Evolutionary conservation across 352 stramenopile genomes (phyloP).

Genomic region (Globisporangium cystogenes): DNA sequence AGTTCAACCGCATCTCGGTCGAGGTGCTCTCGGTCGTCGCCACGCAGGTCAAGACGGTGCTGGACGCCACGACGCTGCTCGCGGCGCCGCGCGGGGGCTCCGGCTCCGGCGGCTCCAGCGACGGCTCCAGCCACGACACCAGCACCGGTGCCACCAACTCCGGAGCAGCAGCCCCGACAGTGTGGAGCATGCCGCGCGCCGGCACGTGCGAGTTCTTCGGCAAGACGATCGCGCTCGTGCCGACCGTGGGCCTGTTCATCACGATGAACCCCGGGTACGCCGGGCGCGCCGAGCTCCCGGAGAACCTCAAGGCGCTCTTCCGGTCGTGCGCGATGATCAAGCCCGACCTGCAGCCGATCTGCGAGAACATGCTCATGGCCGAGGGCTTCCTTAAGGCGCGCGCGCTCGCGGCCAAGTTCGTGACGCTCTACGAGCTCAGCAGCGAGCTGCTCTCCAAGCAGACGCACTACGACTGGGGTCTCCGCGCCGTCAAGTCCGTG

Average conservation of each 20-base stretch:
- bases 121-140: too few species aligned
- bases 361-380: slow-evolving; percentile 94
- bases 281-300: slow-evolving; percentile 86
- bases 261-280: slow-evolving; percentile 94
- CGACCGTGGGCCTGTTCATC: slow-evolving; percentile 90
- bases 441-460: slow-evolving; percentile 83
- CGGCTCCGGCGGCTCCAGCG: too few species aligned
- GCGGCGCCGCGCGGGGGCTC: slow-evolving; percentile 11
- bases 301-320: slow-evolving; percentile 93
- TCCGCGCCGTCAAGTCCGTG: slow-evolving; percentile 95
- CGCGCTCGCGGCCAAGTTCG: slow-evolving; percentile 83
- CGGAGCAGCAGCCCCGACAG: slow-evolving; percentile 7
- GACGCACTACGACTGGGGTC: slow-evolving; percentile 94
- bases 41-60: slow-evolving; percentile 97
- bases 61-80: slow-evolving; percentile 74
- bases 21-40: slow-evolving; percentile 95
- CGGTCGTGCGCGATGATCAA: slow-evolving; percentile 91
- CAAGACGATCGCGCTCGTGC: slow-evolving; percentile 76
- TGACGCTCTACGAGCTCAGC: slow-evolving; percentile 88
- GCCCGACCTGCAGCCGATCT: slow-evolving; percentile 89
- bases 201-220: slow-evolving; percentile 90
- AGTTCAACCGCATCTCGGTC: slow-evolving; percentile 98
- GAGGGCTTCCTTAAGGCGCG: slow-evolving; percentile 89
- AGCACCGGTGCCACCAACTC: background rate
- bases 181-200: slow-evolving; percentile 24